phyloP scores from a whole-genome alignment of 2,329 filamentous ascomycete species.

The Gremmenia infestans region DNA sequence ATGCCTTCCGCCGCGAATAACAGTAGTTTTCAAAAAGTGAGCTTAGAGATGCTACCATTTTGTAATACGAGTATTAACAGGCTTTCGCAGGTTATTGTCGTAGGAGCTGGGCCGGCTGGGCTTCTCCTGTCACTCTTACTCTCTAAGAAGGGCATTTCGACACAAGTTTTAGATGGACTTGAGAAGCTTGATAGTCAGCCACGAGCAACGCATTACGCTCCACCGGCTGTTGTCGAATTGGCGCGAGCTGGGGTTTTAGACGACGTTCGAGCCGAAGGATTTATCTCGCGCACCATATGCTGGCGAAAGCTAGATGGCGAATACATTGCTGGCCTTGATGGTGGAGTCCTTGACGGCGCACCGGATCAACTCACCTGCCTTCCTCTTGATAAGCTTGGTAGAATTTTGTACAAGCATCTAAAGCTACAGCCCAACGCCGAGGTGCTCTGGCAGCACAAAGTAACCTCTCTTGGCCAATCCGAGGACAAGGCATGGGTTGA shows the following conservation, averaged over 20 bases:
- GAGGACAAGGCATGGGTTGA: conserved; percentile 41
- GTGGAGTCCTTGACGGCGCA: conserved; percentile 25
- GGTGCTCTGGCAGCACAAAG: conserved; percentile 43
- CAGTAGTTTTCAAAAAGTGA: no score
- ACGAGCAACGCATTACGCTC: background rate
- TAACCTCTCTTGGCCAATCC: conserved; percentile 44
- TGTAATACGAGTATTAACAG: no score
- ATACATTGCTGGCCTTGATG: conserved; percentile 12
- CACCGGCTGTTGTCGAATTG: background rate
- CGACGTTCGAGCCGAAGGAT: background rate
- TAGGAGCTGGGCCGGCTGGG: conserved; percentile 1
- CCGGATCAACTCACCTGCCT: conserved; percentile 38
- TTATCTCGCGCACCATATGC: background rate
- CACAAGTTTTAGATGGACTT: background rate
- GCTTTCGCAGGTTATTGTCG: conserved; percentile 2
- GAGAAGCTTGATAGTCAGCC: background rate
- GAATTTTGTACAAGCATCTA: conserved; percentile 37
- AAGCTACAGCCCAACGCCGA: conserved; percentile 30
- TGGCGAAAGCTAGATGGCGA: background rate
- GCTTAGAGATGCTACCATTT: no score
- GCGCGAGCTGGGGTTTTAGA: background rate
- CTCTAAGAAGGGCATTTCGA: background rate
- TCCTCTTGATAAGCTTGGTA: conserved; percentile 38
- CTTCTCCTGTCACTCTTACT: background rate
- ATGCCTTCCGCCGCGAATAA: no score